Base-by-base conservation (phyloP, 306 rosid species). In the Biancaea sappan region DNA sequence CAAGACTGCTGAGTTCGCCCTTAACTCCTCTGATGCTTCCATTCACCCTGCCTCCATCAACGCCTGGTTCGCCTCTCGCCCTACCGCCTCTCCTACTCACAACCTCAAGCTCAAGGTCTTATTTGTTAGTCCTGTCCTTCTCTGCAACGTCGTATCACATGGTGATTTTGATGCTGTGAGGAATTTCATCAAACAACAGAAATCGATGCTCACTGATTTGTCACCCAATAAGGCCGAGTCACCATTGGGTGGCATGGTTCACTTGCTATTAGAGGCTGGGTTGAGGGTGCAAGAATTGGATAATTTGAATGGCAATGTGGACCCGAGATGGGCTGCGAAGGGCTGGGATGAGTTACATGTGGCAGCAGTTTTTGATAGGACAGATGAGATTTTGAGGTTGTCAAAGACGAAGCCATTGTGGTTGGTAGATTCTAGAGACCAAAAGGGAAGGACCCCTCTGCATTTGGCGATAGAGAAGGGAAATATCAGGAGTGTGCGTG, bases 251-350 rank as follows among this genome's bases (percentile, higher is more conserved):
- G 77, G 63, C 73, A 84, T 89, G 92, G 87, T 86, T 60, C 84
- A 83, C 75, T 61, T 89, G 78, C 82, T 89, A 2, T 85, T 92
- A 1, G 93, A 89, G 71, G 84, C 89, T 5, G 96, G 97, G 38
- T 64, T 88, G 87, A 89, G 86, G 60, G 77, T 84, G 15, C 85
- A 51, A 32, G 79, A 74, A 60, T 48, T 28, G 5, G 74, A 63
- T 34, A 28, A 21, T 2, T 8, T 13, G 29, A 46, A 46, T 8
- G 8, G 1, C 52, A 15, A 46, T 16, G 56, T 34, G 68, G 83
- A 71, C 46, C 66, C 72, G 16, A 37, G 21, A 40, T 66, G 48
- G 58, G 46, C 31, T 34, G 62, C 77, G 8, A 66, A 79, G 5
- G 91, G 59, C 7, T 15, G 32, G 46, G 79, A 76, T 12, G 77